Evolutionary conservation across 495 filamentous ascomycete genomes (phyloP).

Genomic region (Hypoxylon crocopeplum): DNA sequence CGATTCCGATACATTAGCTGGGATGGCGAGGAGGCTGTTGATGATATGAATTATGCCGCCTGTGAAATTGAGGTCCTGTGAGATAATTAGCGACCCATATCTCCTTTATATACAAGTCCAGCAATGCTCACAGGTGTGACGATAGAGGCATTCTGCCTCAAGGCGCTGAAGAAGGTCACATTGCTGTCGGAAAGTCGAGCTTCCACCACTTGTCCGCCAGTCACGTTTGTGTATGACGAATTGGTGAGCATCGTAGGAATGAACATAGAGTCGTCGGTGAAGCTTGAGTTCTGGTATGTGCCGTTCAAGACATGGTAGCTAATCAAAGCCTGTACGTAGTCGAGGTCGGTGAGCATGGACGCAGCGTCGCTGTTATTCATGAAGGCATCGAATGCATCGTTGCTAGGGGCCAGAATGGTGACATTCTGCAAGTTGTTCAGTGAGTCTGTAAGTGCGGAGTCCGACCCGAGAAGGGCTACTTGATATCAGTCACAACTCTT

Average conservation of each 20-base stretch:
- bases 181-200: slow-evolving; percentile 40
- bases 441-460: slow-evolving; percentile 46
- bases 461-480: slow-evolving; percentile 46
- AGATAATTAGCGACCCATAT: background rate
- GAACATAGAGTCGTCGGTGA: slow-evolving; percentile 55
- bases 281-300: slow-evolving; percentile 50
- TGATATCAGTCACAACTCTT: background rate
- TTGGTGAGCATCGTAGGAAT: slow-evolving; percentile 63
- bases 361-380: slow-evolving; percentile 41
- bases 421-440: slow-evolving; percentile 59
- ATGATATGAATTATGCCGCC: slow-evolving; percentile 73
- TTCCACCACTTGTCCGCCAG: slow-evolving; percentile 50
- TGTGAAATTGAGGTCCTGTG: slow-evolving; percentile 64
- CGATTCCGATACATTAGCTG: slow-evolving; percentile 57
- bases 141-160: slow-evolving; percentile 45
- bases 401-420: slow-evolving; percentile 70
- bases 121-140: slow-evolving; percentile 39
- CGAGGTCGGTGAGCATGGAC: slow-evolving; percentile 41
- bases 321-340: slow-evolving; percentile 57
- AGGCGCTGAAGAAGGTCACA: slow-evolving; percentile 49
- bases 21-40: slow-evolving; percentile 63
- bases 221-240: slow-evolving; percentile 53
- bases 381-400: slow-evolving; percentile 60
- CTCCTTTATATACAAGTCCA: background rate
- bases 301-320: slow-evolving; percentile 72